Evolutionary conservation across 345 rosid species (phyloP), one percentile per base, ranked within the genome.

Genomic region (Brassica incana): DNA sequence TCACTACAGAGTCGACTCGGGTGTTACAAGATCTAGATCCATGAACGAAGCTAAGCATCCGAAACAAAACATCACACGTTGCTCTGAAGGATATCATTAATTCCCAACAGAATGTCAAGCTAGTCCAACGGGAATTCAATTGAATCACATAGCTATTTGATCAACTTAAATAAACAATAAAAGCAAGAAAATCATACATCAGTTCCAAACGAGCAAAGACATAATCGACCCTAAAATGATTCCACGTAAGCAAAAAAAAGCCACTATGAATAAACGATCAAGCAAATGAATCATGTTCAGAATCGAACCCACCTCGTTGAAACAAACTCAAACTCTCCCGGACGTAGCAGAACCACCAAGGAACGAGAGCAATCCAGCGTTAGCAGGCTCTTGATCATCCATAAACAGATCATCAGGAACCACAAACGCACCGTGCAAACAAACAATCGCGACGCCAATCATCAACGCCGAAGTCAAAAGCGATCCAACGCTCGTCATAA

Each of bases 401-500:
- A 91, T 27, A 67, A 92, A 92, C 56, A 92, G 85, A 79, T 92
- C 97, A 83, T 92, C 97, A 0, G 96, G 97, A 66, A 88, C 87
- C 82, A 91, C 89, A 83, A 92, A 92, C 12, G 97, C 96, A 4
- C 96, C 97, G 23, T 90, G 97, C 4, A 88, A 66, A 77, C 92
- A 89, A 54, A 92, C 91, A 15, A 92, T 85, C 12, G 88, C 97
- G 4, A 85, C 76, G 15, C 96, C 96, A 59, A 88, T 48, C 96
- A 91, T 81, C 75, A 83, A 27, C 36, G 92, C 93, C 1, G 93
- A 91, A 40, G 89, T 91, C 77, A 89, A 33, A 43, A 91, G 83
- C 35, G 97, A 91, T 36, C 97, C 97, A 1, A 91, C 94, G 83
- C 87, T 88, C 50, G 97, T 91, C 88, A 91, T 84, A 75, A 89